Percentiles rank a stretch among this genome's conserved stretches.
Evolutionary conservation across 331 rosid species (phyloP).

Genomic region (Malus hybrid): DNA sequence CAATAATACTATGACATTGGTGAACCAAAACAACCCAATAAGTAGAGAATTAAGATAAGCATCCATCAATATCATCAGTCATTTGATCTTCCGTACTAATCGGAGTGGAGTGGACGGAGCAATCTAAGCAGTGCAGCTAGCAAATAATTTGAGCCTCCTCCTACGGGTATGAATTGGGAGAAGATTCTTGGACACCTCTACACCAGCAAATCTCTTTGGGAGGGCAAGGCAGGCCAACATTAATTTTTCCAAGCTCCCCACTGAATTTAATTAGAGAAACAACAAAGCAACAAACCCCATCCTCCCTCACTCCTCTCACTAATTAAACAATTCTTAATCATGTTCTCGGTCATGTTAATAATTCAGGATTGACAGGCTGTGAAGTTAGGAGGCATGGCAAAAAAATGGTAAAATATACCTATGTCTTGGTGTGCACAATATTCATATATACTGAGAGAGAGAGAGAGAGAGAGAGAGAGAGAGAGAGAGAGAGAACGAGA

Average conservation of each 20-base stretch:
- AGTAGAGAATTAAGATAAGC: constrained; percentile 8
- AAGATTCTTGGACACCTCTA: constrained; percentile 47
- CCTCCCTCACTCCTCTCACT: constrained; percentile 1
- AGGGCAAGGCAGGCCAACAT: constrained; percentile 23
- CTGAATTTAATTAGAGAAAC: constrained; percentile 30
- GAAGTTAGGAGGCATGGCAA: constrained; percentile 36
- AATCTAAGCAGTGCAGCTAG: constrained; percentile 37
- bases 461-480: neutral
- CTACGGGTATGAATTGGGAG: constrained; percentile 24
- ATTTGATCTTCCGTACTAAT: constrained; percentile 24
- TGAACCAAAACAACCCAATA: neutral
- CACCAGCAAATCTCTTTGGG: constrained; percentile 53
- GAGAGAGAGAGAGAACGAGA: neutral
- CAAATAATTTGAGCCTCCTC: neutral
- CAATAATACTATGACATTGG: constrained; percentile 3
- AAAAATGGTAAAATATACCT: neutral
- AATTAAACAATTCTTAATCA: constrained; percentile 25
- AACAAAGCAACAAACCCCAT: constrained; percentile 24
- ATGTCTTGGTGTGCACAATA: constrained; percentile 10
- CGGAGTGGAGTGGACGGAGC: constrained; percentile 27
- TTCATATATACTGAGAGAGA: neutral
- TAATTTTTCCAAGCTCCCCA: neutral
- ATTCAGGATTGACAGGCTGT: constrained; percentile 92
- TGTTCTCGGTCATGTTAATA: constrained; percentile 39
- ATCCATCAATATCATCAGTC: neutral